These are phyloP conservation scores for Colletotrichum spaethianum DNA, from an alignment of 2,329 filamentous ascomycete genomes.

Conservation along the genomic window DNA sequence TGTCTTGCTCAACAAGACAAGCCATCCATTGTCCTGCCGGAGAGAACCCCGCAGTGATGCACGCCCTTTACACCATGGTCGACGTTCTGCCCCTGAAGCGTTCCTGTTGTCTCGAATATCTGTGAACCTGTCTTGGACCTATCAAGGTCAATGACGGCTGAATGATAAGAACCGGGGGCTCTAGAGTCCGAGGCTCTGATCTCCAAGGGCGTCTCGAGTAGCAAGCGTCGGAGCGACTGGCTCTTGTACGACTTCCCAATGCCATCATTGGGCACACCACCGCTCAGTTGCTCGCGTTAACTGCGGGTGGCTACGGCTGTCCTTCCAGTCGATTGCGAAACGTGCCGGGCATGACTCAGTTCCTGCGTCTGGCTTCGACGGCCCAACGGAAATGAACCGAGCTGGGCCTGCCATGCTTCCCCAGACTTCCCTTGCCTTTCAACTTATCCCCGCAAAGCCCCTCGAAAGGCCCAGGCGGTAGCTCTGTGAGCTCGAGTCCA, in stretches of 20 bases:
- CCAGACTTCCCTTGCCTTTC: slow-evolving; percentile 31
- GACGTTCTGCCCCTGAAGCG: slow-evolving; percentile 7
- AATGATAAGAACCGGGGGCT: not conserved
- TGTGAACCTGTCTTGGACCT: slow-evolving; percentile 8
- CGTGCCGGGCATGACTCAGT: slow-evolving; percentile 28
- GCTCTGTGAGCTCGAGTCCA: slow-evolving; percentile 19
- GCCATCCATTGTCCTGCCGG: slow-evolving; percentile 15
- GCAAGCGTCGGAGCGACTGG: slow-evolving; percentile 9
- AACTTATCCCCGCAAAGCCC: slow-evolving; percentile 34
- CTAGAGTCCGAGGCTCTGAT: slow-evolving; percentile 16
- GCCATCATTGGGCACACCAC: slow-evolving; percentile 13
- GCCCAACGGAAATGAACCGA: slow-evolving; percentile 41
- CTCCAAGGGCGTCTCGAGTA: not conserved
- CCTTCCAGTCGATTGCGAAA: slow-evolving; percentile 24
- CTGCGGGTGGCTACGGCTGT: slow-evolving; percentile 8
- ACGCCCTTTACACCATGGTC: slow-evolving; percentile 3
- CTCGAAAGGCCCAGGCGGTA: slow-evolving; percentile 24
- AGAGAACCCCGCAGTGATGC: slow-evolving; percentile 30
- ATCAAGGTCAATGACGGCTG: not conserved
- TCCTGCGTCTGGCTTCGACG: slow-evolving; percentile 7
- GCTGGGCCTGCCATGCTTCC: slow-evolving; percentile 41
- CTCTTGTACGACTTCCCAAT: slow-evolving; percentile 18
- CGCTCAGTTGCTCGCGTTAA: slow-evolving; percentile 32
- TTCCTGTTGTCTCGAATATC: slow-evolving; percentile 3
- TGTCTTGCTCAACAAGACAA: slow-evolving; percentile 28